A percentile compares a stretch with the other conserved stretches of the same genome.
Conservation (phyloP, 148 eudicot species). For the Oxyria digyna region DNA sequence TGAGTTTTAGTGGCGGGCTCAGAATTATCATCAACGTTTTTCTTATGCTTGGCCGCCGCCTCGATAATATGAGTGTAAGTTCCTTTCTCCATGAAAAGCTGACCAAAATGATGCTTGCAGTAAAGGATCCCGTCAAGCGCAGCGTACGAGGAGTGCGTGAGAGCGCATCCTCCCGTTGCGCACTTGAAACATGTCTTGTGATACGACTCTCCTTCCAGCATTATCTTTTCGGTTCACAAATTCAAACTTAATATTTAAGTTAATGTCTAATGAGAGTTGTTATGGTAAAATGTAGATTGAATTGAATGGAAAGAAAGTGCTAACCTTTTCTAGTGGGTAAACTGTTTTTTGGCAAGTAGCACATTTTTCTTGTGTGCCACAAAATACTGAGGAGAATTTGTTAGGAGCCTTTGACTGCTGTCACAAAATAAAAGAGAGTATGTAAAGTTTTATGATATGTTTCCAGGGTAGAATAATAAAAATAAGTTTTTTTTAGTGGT, state of each 20-base stretch:
- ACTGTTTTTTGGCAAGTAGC: slow-evolving; percentile 72
- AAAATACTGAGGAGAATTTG: slow-evolving; percentile 58
- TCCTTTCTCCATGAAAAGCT: slow-evolving; percentile 93
- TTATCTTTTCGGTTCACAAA: slow-evolving; percentile 64
- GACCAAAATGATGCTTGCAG: slow-evolving; percentile 81
- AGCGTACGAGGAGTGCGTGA: slow-evolving; percentile 91
- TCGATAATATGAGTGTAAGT: slow-evolving; percentile 56
- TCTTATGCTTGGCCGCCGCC: slow-evolving; percentile 57
- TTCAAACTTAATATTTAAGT: no score
- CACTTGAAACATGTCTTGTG: slow-evolving; percentile 94
- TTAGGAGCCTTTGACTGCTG: slow-evolving; percentile 51
- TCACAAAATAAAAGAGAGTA: no score
- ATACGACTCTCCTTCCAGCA: slow-evolving; percentile 82
- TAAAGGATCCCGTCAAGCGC: slow-evolving; percentile 82
- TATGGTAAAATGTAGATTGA: no score
- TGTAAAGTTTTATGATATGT: no score
- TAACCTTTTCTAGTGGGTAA: slow-evolving; percentile 86
- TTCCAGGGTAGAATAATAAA: no score
- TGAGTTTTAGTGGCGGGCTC: neutral
- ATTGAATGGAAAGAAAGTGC: neutral
- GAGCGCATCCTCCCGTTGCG: slow-evolving; percentile 83
- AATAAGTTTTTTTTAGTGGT: no score
- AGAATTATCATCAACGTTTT: slow-evolving; percentile 10
- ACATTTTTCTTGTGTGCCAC: slow-evolving; percentile 87
- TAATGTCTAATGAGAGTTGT: no score